These are phyloP conservation scores for Hevea brasiliensis DNA, from an alignment of 345 rosid species.

Conservation along the genomic window DNA sequence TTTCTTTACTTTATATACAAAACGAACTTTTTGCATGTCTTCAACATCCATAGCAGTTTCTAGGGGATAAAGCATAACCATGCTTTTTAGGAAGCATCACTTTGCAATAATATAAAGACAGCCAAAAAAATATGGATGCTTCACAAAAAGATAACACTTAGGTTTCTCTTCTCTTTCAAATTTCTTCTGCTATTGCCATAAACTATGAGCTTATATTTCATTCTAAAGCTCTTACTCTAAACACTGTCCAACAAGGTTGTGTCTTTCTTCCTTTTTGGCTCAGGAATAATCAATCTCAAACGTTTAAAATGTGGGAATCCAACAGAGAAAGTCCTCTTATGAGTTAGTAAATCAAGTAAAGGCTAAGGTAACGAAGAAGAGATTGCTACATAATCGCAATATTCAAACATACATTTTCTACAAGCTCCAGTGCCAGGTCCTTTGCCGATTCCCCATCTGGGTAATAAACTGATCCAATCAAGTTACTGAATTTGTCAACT, in stretches of 20 bases:
- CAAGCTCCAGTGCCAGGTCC: slow-evolving; percentile 89
- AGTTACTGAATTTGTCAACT: slow-evolving; percentile 85
- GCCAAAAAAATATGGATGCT: not conserved
- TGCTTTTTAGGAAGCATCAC: not conserved
- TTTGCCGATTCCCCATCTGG: slow-evolving; percentile 82
- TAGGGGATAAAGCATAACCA: not conserved
- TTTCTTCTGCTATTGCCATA: not conserved
- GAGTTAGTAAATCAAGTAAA: not conserved
- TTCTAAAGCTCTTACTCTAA: not conserved
- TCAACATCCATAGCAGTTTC: not conserved
- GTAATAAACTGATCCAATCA: slow-evolving; percentile 92
- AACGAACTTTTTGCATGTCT: not conserved
- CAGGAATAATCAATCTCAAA: not conserved
- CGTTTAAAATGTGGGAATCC: not conserved
- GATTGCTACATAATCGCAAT: not conserved
- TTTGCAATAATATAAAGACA: not conserved
- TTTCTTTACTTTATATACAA: not conserved
- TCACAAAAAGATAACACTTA: not conserved
- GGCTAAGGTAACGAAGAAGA: not conserved
- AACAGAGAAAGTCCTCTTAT: not conserved
- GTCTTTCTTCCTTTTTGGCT: not conserved
- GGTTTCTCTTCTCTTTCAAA: not conserved
- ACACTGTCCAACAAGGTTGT: not conserved
- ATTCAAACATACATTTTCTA: slow-evolving; percentile 61
- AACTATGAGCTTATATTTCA: not conserved